These are phyloP conservation scores for Rhodocollybia butyracea DNA, from an alignment of 768 basidiomycete species.

Conservation along the genomic window DNA sequence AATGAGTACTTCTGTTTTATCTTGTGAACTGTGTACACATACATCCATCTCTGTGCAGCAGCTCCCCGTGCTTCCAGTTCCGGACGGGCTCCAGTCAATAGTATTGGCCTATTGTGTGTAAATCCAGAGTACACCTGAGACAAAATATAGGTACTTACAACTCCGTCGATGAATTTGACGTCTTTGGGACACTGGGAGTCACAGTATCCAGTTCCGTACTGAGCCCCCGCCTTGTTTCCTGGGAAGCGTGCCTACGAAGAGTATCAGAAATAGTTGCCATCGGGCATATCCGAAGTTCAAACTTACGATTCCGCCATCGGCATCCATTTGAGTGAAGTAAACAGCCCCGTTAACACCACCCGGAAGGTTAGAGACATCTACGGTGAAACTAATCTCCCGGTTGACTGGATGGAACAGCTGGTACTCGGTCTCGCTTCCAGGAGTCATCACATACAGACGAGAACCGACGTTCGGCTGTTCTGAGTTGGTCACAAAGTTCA, in stretches of 20 bases:
- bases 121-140: conserved; percentile 25
- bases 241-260: conserved; percentile 19
- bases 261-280: conserved; percentile 28
- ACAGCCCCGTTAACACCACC: conserved; percentile 62
- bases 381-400: conserved; percentile 59
- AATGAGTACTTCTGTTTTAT: not conserved
- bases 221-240: conserved; percentile 39
- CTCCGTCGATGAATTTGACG: conserved; percentile 46
- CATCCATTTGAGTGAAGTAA: conserved; percentile 60
- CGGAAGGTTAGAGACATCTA: conserved; percentile 53
- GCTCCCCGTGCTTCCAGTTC: conserved; percentile 26
- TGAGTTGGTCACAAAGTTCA: conserved; percentile 40
- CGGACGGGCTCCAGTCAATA: conserved; percentile 28
- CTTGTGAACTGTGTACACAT: not conserved
- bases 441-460: conserved; percentile 45
- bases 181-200: conserved; percentile 41
- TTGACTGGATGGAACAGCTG: conserved; percentile 49
- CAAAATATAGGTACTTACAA: conserved; percentile 31
- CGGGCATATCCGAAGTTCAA: not conserved
- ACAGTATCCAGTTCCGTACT: conserved; percentile 16
- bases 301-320: conserved; percentile 34
- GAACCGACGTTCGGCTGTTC: conserved; percentile 33
- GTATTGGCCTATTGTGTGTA: conserved; percentile 32
- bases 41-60: conserved; percentile 43
- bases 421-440: conserved; percentile 39